Evolutionary conservation across 768 basidiomycete genomes (phyloP).

Genomic region (Pulveroboletus sp.): DNA sequence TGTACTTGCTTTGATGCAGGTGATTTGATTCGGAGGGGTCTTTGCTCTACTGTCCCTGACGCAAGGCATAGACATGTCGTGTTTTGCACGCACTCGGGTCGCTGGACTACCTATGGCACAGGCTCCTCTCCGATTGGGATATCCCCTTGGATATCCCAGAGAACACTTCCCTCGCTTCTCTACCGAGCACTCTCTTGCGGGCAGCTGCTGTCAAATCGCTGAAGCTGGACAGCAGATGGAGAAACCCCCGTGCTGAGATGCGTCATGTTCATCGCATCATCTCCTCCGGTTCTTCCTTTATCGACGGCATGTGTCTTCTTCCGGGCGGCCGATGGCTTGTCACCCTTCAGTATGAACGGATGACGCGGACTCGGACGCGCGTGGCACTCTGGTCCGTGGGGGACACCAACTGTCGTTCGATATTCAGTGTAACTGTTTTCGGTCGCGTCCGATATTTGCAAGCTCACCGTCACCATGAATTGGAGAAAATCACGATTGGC

Average conservation of each 20-base stretch:
- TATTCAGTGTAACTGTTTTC: constrained; percentile 27
- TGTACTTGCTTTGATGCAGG: constrained; percentile 50
- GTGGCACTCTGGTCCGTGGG: constrained; percentile 45
- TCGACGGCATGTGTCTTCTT: constrained; percentile 46
- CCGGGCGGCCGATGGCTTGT: constrained; percentile 50
- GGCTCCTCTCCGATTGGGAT: constrained; percentile 27
- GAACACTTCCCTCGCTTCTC: constrained; percentile 28
- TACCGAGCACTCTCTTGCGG: constrained; percentile 42
- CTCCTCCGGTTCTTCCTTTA: constrained; percentile 33
- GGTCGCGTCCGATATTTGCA: constrained; percentile 35
- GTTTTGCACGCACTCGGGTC: constrained; percentile 50
- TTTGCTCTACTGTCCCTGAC: constrained; percentile 4
- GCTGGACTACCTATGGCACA: constrained; percentile 58
- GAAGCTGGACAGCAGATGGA: constrained; percentile 53
- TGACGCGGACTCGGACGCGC: constrained; percentile 35
- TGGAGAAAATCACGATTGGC: constrained; percentile 20
- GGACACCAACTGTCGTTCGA: constrained; percentile 26
- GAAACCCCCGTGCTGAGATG: constrained; percentile 33
- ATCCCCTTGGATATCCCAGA: constrained; percentile 42
- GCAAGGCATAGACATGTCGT: constrained; percentile 54
- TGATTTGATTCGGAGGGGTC: constrained; percentile 23
- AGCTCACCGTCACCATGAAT: constrained; percentile 24
- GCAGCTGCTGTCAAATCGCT: constrained; percentile 41
- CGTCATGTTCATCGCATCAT: constrained; percentile 37
- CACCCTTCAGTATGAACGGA: constrained; percentile 36